A percentile compares a stretch with the other conserved stretches of the same genome.
Conservation (phyloP, 768 basidiomycete species). For the Guyanaporus albipodus region DNA sequence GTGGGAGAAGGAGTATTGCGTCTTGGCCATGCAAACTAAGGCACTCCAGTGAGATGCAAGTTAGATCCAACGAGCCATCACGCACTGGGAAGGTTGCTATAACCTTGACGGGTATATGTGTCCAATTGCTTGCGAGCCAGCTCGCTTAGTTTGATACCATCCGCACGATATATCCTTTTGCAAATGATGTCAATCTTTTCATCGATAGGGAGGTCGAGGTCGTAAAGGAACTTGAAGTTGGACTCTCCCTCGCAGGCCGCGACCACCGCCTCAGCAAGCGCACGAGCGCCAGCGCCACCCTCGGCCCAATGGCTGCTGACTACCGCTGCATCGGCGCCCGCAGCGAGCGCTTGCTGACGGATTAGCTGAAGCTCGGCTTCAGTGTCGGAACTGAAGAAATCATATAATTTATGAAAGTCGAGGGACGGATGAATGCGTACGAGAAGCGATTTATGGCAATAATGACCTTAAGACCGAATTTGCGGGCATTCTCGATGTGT, state of each 20-base stretch:
- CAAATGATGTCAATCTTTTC: slow-evolving; percentile 87
- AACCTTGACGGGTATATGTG: slow-evolving; percentile 90
- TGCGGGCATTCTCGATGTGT: slow-evolving; percentile 92
- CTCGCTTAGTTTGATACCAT: slow-evolving; percentile 84
- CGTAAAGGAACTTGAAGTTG: slow-evolving; percentile 91
- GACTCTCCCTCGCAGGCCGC: slow-evolving; percentile 78
- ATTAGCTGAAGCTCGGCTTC: slow-evolving; percentile 85
- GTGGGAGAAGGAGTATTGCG: slow-evolving; percentile 96
- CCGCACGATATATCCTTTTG: slow-evolving; percentile 91
- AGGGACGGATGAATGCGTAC: slow-evolving; percentile 46
- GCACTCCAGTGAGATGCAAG: slow-evolving; percentile 5
- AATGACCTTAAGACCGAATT: slow-evolving; percentile 95
- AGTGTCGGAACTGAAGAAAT: slow-evolving; percentile 69
- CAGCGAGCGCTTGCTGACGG: slow-evolving; percentile 70
- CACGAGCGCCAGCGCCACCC: slow-evolving; percentile 86
- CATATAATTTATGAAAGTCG: not conserved
- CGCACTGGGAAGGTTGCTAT: slow-evolving; percentile 72
- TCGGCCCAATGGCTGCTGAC: slow-evolving; percentile 98
- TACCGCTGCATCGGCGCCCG: slow-evolving; percentile 92
- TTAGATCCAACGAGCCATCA: slow-evolving; percentile 4
- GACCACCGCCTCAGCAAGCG: slow-evolving; percentile 90
- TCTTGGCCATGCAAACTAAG: slow-evolving; percentile 94
- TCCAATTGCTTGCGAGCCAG: slow-evolving; percentile 82
- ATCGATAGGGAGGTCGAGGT: slow-evolving; percentile 75
- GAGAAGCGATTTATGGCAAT: slow-evolving; percentile 94